Evolutionary conservation across 441 rosid genomes (phyloP), one percentile per base, ranked within the genome.

Genomic region (Arabidopsis hybrid): DNA sequence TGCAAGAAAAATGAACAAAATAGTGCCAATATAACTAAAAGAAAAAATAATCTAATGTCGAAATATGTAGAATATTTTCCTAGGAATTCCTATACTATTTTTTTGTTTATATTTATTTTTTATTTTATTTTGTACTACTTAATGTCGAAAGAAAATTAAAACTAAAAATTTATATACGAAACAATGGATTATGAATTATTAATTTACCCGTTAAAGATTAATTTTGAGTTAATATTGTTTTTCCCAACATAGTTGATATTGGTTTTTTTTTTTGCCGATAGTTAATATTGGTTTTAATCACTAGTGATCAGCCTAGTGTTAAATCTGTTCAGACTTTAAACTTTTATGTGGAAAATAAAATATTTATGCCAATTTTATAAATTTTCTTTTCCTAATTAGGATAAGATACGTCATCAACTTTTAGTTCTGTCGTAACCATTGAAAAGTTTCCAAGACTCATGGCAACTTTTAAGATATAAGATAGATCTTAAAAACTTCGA

Each of bases 321-420:
- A 21, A 21, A 21, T 21, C 26, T 21, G 26, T 21, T 21, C 26
- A 21, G 26, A 21, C 26, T 21, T 21, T 21, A 21, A 21, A 21
- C 26, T 21, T 21, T 21, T 21, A 21, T 21, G 26, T 21, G 26
- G 51, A 14, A 47, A 47, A 46, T 46, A 14, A 46, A 46, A 14
- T 49, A 17, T 55, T 65, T 38, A 38, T 26, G 40, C 36, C 26
- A 36, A 43, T n/a, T 39, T 13, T 6, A 13, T 18, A 16, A 26
- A 18, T 21, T 14, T 42, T 31, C 3, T 8, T 7, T 35, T 45
- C 21, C 46, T 47, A 63, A 1, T 2, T 58, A 4, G 72, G 78
- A 74, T 74, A 74, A 74, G 78, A 66, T 58, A 59, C 71, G 52
- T 65, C 67, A 40, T 31, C 7, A 13, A 39, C 26, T 11, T 65